These are phyloP conservation scores for Citrullus colocynthis DNA, from an alignment of 306 rosid species.

Conservation along the genomic window DNA sequence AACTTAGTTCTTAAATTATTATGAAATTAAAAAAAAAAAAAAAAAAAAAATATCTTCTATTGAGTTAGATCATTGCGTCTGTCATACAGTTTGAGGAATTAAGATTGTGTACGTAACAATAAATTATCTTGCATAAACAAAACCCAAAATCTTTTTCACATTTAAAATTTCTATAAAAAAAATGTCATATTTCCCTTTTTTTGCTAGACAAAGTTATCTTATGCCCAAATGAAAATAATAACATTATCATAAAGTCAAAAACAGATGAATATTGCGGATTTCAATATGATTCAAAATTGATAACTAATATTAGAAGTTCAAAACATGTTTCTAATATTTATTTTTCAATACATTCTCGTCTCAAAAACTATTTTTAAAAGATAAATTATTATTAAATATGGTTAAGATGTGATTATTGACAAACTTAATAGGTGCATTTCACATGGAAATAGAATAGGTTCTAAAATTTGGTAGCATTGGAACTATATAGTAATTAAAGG, in stretches of 20 bases:
- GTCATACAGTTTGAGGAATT: background rate
- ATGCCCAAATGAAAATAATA: background rate
- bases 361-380: no score
- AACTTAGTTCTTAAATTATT: background rate
- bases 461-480: no score
- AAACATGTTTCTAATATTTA: background rate
- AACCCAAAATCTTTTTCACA: background rate
- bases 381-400: no score
- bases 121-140: background rate
- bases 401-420: no score
- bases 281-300: background rate
- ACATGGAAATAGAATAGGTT: no score
- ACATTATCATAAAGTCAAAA: background rate
- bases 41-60: background rate
- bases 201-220: background rate
- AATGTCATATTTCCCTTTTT: background rate
- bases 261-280: no score
- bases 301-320: background rate
- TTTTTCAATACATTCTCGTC: no score
- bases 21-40: background rate
- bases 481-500: no score
- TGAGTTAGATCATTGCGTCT: background rate
- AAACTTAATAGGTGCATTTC: no score
- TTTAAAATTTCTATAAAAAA: background rate
- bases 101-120: background rate